Evolutionary conservation across 306 rosid genomes (phyloP).

Genomic region (Prunus fruticosa): DNA sequence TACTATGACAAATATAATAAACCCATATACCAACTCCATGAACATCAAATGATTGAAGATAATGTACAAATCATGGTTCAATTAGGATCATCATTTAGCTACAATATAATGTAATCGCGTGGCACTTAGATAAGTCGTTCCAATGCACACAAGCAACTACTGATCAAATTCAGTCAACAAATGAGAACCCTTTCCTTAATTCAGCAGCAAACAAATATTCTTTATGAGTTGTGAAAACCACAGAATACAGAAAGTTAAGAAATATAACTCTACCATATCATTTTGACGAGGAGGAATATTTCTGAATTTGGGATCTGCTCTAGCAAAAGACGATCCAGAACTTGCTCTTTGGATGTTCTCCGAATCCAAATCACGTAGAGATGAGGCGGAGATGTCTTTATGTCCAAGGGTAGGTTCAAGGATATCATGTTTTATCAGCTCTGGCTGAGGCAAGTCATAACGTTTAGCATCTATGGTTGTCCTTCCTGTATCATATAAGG

Average conservation of each 20-base stretch:
- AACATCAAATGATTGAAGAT: background rate
- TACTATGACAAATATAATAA: background rate
- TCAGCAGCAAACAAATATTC: background rate
- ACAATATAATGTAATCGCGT: background rate
- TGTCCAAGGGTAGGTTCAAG: slow-evolving; percentile 32
- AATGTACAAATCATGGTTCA: background rate
- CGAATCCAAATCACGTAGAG: slow-evolving; percentile 28
- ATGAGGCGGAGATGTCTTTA: slow-evolving; percentile 28
- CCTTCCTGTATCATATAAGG: slow-evolving; percentile 25
- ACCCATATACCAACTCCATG: background rate
- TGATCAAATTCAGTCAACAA: slow-evolving; percentile 2
- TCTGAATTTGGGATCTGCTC: slow-evolving; percentile 35
- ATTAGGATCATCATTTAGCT: background rate
- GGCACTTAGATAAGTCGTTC: background rate
- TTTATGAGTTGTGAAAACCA: background rate
- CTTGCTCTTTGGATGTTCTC: slow-evolving; percentile 29
- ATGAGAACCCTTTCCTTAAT: background rate
- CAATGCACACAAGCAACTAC: background rate
- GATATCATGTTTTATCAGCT: slow-evolving; percentile 29
- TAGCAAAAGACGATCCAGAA: slow-evolving; percentile 40
- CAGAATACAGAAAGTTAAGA: background rate
- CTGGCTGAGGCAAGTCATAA: slow-evolving; percentile 34
- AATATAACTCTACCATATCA: slow-evolving; percentile 33
- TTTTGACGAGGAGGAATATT: slow-evolving; percentile 31
- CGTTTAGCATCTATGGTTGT: slow-evolving; percentile 29